Evolutionary conservation across 2,329 filamentous ascomycete genomes (phyloP), one percentile per base, ranked within the genome.

Genomic region (Pestalotiopsis fici): DNA sequence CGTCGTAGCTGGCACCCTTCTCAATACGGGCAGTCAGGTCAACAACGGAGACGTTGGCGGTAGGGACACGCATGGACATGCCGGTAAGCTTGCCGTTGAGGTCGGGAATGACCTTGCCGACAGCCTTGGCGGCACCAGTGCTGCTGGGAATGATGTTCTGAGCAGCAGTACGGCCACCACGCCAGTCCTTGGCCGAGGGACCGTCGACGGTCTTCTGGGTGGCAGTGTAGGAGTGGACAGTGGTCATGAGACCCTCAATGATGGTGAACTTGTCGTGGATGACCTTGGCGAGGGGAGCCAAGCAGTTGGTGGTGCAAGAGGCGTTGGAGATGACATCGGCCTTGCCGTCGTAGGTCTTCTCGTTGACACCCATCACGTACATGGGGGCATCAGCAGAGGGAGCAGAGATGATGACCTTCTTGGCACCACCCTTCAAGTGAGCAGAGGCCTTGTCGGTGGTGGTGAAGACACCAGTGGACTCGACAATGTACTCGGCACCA

Each of bases 351-450:
- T 98, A 98, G 78, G 85, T 88, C 83, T 95, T 89, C 86, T 98
- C 88, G 90, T 98, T 99, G 87, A 99, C 96, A 82, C 96, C 96
- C 91, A 98, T 97, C 82, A 99, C 96, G 90, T 97, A 99, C 96
- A 99, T 99, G 82, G 95, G 95, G 80, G 96, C 96, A 87, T 99
- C 96, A 75, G 93, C 92, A 71, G 93, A 97, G 78, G 93, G 93
- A 79, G 93, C 93, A 75, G 93, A 96, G 89, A 95, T 95, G 88
- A 95, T 86, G 83, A 95, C 95, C 91, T 97, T 97, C 93, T 98
- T 98, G 83, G 95, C 95, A 83, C 95, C 95, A 82, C 95, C 95
- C 86, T 93, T 91, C 87, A 98, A 91, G 86, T 98, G 95, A 77
- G 93, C 93, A 79, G 88, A 89, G 82, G 95, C 95, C 93, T 97